Percentiles rank a stretch among this genome's conserved stretches.
Conservation (phyloP, 1,284 basidiomycete genomes). For the Boletellus deceptivus region DNA sequence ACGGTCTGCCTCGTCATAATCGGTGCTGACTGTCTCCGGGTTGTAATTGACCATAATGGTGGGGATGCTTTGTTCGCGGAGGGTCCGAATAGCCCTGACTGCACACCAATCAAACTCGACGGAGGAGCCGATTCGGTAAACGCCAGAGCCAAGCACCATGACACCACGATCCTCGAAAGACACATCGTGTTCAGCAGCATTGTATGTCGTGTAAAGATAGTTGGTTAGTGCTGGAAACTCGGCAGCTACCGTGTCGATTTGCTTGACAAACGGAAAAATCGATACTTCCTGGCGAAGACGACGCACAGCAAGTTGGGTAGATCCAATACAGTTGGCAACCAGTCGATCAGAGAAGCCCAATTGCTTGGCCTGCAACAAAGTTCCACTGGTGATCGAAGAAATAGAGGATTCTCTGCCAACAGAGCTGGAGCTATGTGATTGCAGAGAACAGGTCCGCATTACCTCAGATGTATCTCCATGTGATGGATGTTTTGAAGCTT, state of each 20-base stretch:
- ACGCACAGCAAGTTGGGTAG: conserved; percentile 88
- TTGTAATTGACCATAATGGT: conserved; percentile 99
- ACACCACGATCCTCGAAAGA: conserved; percentile 89
- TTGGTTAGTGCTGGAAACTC: conserved; percentile 99
- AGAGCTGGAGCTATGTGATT: conserved; percentile 2
- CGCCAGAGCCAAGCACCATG: conserved; percentile 97
- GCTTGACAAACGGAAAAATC: conserved; percentile 93
- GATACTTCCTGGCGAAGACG: conserved; percentile 81
- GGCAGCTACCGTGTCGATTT: conserved; percentile 98
- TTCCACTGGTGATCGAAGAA: conserved; percentile 61
- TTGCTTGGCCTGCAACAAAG: conserved; percentile 88
- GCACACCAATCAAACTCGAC: conserved; percentile 99
- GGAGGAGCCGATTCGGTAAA: conserved; percentile 97
- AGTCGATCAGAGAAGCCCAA: conserved; percentile 96
- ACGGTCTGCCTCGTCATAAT: conserved; percentile 98
- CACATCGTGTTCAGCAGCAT: conserved; percentile 91
- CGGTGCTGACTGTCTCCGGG: conserved; percentile 98
- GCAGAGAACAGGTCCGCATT: conserved; percentile 28
- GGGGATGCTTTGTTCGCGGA: conserved; percentile 91
- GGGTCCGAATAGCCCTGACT: conserved; percentile 92
- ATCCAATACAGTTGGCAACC: conserved; percentile 76
- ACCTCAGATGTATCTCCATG: conserved; percentile 79
- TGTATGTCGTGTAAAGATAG: conserved; percentile 98
- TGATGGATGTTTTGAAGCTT: conserved; percentile 82
- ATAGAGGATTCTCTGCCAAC: conserved; percentile 62